phyloP scores from a whole-genome alignment of 2,329 filamentous ascomycete genomes.

The Neoarthrinium moseri region DNA sequence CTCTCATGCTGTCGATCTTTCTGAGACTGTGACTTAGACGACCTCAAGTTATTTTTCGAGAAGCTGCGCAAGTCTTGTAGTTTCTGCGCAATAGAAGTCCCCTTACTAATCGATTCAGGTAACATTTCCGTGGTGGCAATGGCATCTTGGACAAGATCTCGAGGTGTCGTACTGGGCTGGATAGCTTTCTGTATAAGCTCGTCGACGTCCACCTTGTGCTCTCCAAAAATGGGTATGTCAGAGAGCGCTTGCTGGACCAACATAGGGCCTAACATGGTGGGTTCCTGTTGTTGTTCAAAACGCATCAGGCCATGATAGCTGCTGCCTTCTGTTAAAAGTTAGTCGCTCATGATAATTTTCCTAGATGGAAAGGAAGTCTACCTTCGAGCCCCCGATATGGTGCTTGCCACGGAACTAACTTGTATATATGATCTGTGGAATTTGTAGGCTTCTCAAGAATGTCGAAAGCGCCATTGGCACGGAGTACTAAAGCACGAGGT shows the following conservation, averaged over 20 bases:
- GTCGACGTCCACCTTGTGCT: constrained; percentile 42
- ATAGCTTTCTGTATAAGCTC: constrained; percentile 41
- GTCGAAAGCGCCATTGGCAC: constrained; percentile 60
- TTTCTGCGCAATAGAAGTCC: constrained; percentile 46
- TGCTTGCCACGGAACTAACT: constrained; percentile 59
- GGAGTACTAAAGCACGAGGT: constrained; percentile 58
- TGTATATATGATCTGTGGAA: constrained; percentile 57
- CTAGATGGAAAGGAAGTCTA: constrained; percentile 24
- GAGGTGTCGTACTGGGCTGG: constrained; percentile 30
- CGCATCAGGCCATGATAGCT: constrained; percentile 57
- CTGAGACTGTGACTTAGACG: constrained; percentile 13
- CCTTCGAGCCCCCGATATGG: constrained; percentile 58
- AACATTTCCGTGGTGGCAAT: constrained; percentile 32
- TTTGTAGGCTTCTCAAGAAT: constrained; percentile 61
- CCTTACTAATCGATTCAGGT: constrained; percentile 39
- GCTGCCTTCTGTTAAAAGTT: constrained; percentile 39
- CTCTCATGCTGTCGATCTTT: constrained; percentile 13
- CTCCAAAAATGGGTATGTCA: constrained; percentile 57
- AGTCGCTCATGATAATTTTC: constrained; percentile 15
- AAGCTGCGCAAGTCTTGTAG: constrained; percentile 43
- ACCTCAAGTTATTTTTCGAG: constrained; percentile 21
- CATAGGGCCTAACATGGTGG: constrained; percentile 53
- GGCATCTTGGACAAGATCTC: constrained; percentile 34
- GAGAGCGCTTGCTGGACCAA: constrained; percentile 52
- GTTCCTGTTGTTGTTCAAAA: constrained; percentile 54